Percentiles rank a stretch among this genome's conserved stretches.
These are phyloP conservation scores for Tympanopsis confertula DNA, from an alignment of 2,329 filamentous ascomycete species.

Conservation along the genomic window DNA sequence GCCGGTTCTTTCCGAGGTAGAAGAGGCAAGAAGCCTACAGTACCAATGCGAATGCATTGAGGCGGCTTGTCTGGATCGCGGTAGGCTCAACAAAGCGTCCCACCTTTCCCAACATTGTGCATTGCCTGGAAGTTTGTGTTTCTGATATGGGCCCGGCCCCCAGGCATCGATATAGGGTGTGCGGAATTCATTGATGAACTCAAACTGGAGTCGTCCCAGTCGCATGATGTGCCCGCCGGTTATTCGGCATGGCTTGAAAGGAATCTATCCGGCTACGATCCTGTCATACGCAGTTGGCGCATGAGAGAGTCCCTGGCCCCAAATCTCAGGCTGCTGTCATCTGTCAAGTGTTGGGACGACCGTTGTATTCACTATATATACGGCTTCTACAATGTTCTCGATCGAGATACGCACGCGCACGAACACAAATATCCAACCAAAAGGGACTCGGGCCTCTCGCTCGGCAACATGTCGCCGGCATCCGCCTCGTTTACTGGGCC, in stretches of 20 bases:
- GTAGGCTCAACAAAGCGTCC: constrained; percentile 16
- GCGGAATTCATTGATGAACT: constrained; percentile 24
- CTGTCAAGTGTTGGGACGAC: constrained; percentile 43
- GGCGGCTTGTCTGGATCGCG: constrained; percentile 33
- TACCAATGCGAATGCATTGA: constrained; percentile 49
- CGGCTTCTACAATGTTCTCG: constrained; percentile 36
- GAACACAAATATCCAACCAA: constrained; percentile 30
- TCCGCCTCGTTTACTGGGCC: constrained; percentile 18
- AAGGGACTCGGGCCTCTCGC: constrained; percentile 31
- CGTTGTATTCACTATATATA: constrained; percentile 46
- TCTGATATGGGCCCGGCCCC: background rate
- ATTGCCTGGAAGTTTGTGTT: background rate
- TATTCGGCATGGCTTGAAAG: constrained; percentile 40
- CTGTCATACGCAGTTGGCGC: constrained; percentile 27
- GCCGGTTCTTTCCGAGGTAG: constrained; percentile 37
- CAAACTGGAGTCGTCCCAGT: constrained; percentile 15
- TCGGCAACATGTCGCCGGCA: constrained; percentile 22
- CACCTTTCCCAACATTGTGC: background rate
- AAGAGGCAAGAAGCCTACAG: constrained; percentile 44
- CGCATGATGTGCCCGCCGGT: constrained; percentile 29
- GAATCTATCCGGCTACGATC: constrained; percentile 36
- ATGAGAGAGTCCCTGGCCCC: constrained; percentile 22
- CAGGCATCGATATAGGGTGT: constrained; percentile 31
- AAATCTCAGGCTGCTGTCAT: constrained; percentile 21
- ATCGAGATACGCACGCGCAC: constrained; percentile 37